These are phyloP conservation scores for Cordyceps militaris DNA, from an alignment of 2,329 filamentous ascomycete genomes.

Conservation along the genomic window DNA sequence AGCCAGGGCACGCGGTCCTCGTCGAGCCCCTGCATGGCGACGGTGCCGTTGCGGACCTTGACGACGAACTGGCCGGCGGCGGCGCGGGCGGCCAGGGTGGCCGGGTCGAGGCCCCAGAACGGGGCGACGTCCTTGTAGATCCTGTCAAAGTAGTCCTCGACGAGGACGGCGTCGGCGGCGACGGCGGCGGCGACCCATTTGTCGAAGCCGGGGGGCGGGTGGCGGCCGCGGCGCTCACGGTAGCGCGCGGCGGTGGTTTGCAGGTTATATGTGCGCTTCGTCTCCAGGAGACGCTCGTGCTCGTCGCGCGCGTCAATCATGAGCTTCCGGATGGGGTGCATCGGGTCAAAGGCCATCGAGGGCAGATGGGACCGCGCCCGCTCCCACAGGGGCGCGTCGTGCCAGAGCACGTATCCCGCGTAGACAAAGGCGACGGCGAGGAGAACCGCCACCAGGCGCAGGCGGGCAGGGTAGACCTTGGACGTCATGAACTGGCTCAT, in stretches of 20 bases:
- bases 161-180: conserved; percentile 45
- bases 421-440: conserved; percentile 20
- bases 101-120: conserved; percentile 49
- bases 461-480: conserved; percentile 21
- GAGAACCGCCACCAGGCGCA: conserved; percentile 21
- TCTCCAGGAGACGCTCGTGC: conserved; percentile 33
- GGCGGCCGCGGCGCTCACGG: conserved; percentile 47
- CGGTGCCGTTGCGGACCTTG: conserved; percentile 39
- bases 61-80: conserved; percentile 40
- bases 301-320: conserved; percentile 38
- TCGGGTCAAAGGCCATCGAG: conserved; percentile 20
- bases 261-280: conserved; percentile 41
- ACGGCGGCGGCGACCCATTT: conserved; percentile 50
- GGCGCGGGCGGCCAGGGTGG: conserved; percentile 32
- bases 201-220: conserved; percentile 58
- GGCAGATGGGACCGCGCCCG: conserved; percentile 15
- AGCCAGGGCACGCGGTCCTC: conserved; percentile 37
- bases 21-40: conserved; percentile 32
- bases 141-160: conserved; percentile 59
- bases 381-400: conserved; percentile 22
- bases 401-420: conserved; percentile 27
- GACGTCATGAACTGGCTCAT: neutral
- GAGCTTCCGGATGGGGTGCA: conserved; percentile 45
- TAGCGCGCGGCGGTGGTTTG: conserved; percentile 48
- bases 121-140: conserved; percentile 57